Conservation (phyloP, 768 basidiomycete species). For the Royoungia palumana region DNA sequence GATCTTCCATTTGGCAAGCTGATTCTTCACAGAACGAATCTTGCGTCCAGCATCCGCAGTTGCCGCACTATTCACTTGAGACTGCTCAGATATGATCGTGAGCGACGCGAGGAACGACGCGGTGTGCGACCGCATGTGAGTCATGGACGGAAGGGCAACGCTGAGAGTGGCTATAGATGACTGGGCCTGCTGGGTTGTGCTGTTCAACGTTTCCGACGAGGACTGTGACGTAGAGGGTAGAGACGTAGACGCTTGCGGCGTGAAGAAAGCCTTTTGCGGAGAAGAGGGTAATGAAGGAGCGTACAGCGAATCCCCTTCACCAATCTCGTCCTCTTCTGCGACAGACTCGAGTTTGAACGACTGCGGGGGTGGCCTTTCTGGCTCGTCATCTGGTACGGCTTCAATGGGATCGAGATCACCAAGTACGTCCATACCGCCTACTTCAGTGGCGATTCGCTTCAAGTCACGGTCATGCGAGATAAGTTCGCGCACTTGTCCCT, state of each 20-base stretch:
- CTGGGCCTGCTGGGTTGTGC: slow-evolving; percentile 16
- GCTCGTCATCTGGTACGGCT: slow-evolving; percentile 28
- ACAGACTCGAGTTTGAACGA: slow-evolving; percentile 33
- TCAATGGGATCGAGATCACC: slow-evolving; percentile 66
- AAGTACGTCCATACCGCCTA: slow-evolving; percentile 72
- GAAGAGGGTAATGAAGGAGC: slow-evolving; percentile 39
- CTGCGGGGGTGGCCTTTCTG: slow-evolving; percentile 27
- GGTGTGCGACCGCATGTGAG: slow-evolving; percentile 70
- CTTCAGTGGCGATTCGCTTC: slow-evolving; percentile 69
- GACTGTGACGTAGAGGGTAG: slow-evolving; percentile 50
- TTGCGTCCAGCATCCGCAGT: slow-evolving; percentile 84
- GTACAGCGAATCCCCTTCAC: slow-evolving; percentile 43
- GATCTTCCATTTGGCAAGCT: slow-evolving; percentile 71
- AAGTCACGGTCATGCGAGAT: slow-evolving; percentile 79
- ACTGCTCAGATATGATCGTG: slow-evolving; percentile 77
- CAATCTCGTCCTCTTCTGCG: slow-evolving; percentile 39
- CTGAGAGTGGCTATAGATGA: slow-evolving; percentile 30
- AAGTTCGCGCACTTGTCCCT: slow-evolving; percentile 76
- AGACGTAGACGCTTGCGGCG: slow-evolving; percentile 46
- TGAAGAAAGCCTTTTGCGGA: slow-evolving; percentile 58
- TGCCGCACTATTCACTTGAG: slow-evolving; percentile 83
- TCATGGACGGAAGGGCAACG: slow-evolving; percentile 56
- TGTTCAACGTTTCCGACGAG: slow-evolving; percentile 25
- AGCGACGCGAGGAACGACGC: slow-evolving; percentile 72
- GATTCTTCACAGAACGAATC: slow-evolving; percentile 82